Conservation (phyloP, 2,329 filamentous ascomycete species). For the Dactylonectria macrodidyma region DNA sequence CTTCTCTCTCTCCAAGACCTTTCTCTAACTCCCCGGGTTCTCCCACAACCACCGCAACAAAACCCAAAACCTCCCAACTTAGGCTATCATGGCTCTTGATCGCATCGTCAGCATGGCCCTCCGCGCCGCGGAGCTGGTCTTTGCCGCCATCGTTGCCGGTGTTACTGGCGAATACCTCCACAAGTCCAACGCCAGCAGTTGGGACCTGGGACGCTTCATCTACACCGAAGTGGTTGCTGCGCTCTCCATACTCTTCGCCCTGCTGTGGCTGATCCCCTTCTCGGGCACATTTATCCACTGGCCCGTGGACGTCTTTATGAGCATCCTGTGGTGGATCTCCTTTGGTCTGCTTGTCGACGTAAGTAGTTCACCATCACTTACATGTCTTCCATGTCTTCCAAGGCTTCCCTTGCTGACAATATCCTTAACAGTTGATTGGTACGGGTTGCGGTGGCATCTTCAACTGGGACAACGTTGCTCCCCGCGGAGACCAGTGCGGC, state of each 20-base stretch:
- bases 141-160: conserved; percentile 80
- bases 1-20: background rate
- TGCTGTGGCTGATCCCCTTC: conserved; percentile 83
- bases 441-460: conserved; percentile 70
- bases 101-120: conserved; percentile 58
- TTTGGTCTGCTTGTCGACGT: conserved; percentile 78
- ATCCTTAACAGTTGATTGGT: conserved; percentile 55
- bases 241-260: conserved; percentile 76
- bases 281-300: conserved; percentile 77
- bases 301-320: conserved; percentile 79
- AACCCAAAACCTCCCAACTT: background rate
- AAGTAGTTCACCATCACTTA: conserved; percentile 49
- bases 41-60: conserved; percentile 7
- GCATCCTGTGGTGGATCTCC: conserved; percentile 77
- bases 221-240: conserved; percentile 81
- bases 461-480: conserved; percentile 70
- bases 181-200: conserved; percentile 61
- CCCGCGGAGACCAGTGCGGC: conserved; percentile 69
- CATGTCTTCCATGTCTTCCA: background rate
- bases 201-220: conserved; percentile 76
- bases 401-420: conserved; percentile 27
- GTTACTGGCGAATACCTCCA: conserved; percentile 78
- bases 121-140: conserved; percentile 71
- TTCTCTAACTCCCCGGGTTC: background rate
- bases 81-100: conserved; percentile 55